Conservation (phyloP, 148 eudicot genomes). For the Polygonum maritimum region DNA sequence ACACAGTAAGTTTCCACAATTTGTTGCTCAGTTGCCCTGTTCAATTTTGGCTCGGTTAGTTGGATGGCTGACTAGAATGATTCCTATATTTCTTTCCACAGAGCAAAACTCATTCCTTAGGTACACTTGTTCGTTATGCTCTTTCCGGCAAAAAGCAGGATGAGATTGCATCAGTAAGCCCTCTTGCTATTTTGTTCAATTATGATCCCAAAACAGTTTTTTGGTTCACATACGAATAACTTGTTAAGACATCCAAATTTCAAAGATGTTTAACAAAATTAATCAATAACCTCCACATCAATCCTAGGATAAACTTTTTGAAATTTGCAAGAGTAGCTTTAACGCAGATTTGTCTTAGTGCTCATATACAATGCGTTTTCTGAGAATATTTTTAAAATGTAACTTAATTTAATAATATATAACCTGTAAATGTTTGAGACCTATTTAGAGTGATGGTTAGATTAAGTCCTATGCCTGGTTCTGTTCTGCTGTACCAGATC, state of each 20-base stretch:
- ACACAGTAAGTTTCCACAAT: not conserved
- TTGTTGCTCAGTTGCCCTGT: not conserved
- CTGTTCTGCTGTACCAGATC: conserved; percentile 5
- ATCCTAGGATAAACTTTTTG: no score
- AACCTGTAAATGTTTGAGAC: not conserved
- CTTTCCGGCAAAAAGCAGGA: conserved; percentile 66
- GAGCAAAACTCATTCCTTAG: conserved; percentile 42
- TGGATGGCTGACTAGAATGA: not conserved
- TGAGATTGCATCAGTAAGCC: conserved; percentile 69
- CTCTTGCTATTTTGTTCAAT: not conserved
- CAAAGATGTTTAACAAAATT: not conserved
- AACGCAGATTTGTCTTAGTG: not conserved
- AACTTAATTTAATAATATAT: not conserved
- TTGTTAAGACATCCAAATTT: not conserved
- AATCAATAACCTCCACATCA: no score
- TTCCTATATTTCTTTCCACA: conserved; percentile 16
- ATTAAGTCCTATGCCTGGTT: not conserved
- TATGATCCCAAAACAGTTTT: not conserved
- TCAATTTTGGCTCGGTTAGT: not conserved
- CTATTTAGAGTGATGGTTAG: not conserved
- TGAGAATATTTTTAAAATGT: not conserved
- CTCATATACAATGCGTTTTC: not conserved
- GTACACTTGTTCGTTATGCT: conserved; percentile 51
- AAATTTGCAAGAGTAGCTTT: not conserved
- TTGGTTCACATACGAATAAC: not conserved